phyloP scores from a whole-genome alignment of 768 basidiomycete genomes.

The Tulasnella sp. region DNA sequence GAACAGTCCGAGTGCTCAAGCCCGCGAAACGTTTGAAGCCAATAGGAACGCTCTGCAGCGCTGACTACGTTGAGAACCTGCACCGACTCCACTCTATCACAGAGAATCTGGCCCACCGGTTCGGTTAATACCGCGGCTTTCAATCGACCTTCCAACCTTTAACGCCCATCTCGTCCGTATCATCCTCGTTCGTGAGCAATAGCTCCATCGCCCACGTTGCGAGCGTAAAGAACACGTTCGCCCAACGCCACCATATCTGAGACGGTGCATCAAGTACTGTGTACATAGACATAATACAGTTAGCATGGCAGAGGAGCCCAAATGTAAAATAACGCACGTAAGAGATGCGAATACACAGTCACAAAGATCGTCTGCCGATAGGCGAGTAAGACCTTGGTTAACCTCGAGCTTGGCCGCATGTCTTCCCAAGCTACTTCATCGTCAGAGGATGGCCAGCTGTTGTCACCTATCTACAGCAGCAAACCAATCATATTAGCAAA shows the following conservation, averaged over 20 bases:
- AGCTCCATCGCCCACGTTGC: constrained; percentile 76
- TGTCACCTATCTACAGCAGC: constrained; percentile 65
- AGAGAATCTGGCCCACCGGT: too few species aligned
- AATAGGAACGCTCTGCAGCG: too few species aligned
- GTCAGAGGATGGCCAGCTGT: background rate
- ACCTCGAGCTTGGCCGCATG: constrained; percentile 51
- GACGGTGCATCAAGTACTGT: constrained; percentile 77
- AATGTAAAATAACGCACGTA: constrained; percentile 42
- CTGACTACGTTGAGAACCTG: too few species aligned
- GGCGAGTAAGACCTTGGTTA: constrained; percentile 64
- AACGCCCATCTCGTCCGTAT: constrained; percentile 21
- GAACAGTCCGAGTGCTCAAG: too few species aligned
- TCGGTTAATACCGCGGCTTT: too few species aligned
- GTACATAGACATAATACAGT: background rate
- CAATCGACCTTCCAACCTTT: constrained; percentile 10
- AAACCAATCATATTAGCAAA: constrained; percentile 25
- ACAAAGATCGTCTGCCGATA: constrained; percentile 80
- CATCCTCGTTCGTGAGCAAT: constrained; percentile 65
- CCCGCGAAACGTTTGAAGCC: too few species aligned
- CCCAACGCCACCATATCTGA: constrained; percentile 93
- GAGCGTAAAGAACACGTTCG: constrained; percentile 79
- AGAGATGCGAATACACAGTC: constrained; percentile 76
- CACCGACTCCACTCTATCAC: too few species aligned
- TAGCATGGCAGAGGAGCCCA: background rate
- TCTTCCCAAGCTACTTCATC: background rate